Evolutionary conservation across 805 yeast genomes (phyloP), one percentile per base, ranked within the genome.

Genomic region (Saccharomycopsis guyanensis): DNA sequence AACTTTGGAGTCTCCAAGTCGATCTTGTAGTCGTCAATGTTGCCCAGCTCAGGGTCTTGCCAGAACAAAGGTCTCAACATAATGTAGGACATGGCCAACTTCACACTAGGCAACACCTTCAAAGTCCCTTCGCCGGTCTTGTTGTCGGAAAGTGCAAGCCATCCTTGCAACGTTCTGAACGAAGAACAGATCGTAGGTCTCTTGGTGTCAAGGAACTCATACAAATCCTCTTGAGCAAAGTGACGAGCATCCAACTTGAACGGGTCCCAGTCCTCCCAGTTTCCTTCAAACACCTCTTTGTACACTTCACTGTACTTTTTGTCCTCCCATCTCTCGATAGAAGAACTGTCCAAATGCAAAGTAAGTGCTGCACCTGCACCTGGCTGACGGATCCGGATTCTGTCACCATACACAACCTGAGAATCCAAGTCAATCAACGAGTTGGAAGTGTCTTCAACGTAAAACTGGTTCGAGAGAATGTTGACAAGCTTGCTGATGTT

Each of bases 241-340:
- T 33, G 37, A 8, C 37, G 18, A 15, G 7, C 37, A 33, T 33
- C 37, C 37, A 33, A 33, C 20, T 33, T 33, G 20, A 15, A 33
- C 4, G 73, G 66, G 45, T 71, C 72, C 59, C 61, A 70, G 8
- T 63, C 56, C 55, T 70, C 72, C 73, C 74, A 69, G 10, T 54
- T 47, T 3, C 70, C 70, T 24, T 61, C 63, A 27, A 66, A 63
- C 19, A 71, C 66, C 36, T 57, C 59, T 4, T 54, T 45, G 53
- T 71, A 71, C 22, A 60, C 62, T 8, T 55, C 52, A n/a, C 68
- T 50, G 54, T 68, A 71, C 20, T 56, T 60, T 12, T 45, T 51
- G 54, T 71, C 73, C 52, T 70, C 73, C 75, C 75, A 71, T 40
- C 75, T 53, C 51, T 69, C 74, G 32, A 70, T 55, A 1, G 70